These are phyloP conservation scores for Flaveria linearis DNA, from an alignment of 129 eudicot genomes.

Conservation along the genomic window DNA sequence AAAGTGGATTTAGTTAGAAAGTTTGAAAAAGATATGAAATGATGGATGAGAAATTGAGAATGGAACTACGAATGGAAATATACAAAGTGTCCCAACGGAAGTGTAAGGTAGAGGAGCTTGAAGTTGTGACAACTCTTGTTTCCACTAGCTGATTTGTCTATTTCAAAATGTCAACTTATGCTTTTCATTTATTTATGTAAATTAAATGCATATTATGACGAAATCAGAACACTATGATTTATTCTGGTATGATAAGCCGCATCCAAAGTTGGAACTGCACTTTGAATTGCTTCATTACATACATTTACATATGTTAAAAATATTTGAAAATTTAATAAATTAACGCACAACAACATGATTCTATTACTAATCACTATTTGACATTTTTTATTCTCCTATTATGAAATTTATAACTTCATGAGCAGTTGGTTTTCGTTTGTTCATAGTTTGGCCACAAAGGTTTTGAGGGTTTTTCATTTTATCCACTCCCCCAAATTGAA, in stretches of 20 bases:
- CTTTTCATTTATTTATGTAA: slow-evolving; percentile 5
- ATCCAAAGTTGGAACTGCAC: neutral
- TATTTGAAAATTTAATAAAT: no score
- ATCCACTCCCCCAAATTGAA: no score
- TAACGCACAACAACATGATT: no score
- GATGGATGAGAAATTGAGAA: neutral
- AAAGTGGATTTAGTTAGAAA: neutral
- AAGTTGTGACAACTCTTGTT: slow-evolving; percentile 28
- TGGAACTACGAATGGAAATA: neutral
- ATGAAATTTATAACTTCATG: no score
- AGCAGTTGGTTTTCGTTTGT: no score
- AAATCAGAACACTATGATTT: neutral
- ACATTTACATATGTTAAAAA: no score
- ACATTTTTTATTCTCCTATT: no score
- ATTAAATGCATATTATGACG: neutral
- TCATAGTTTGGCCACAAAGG: no score
- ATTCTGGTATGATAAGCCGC: neutral
- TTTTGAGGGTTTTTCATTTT: no score
- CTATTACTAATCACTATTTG: no score
- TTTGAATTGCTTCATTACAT: no score
- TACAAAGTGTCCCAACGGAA: slow-evolving; percentile 18
- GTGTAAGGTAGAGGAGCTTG: slow-evolving; percentile 17
- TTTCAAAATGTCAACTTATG: slow-evolving; percentile 34
- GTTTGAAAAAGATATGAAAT: slow-evolving; percentile 3
- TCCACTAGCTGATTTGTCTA: slow-evolving; percentile 36